Evolutionary conservation across 2,329 filamentous ascomycete species (phyloP).

Genomic region (Calonectria henricotiae): DNA sequence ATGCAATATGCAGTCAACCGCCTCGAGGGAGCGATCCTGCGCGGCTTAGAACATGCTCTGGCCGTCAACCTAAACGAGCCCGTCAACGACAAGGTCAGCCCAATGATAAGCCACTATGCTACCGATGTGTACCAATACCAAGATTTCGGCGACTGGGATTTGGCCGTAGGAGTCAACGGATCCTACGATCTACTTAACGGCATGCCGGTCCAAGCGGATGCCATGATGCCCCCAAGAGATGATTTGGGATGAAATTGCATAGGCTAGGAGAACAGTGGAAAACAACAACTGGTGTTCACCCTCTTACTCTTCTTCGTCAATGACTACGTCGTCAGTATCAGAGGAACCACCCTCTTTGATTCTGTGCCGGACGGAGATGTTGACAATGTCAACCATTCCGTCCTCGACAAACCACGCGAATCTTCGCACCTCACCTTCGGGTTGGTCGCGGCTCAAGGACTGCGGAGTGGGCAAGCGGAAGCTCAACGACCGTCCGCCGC

Average conservation of each 20-base stretch:
- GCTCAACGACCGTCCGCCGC: conserved; percentile 53
- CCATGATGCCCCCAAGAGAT: conserved; percentile 48
- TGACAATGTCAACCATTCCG: conserved; percentile 51
- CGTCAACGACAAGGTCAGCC: conserved; percentile 53
- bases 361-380: conserved; percentile 48
- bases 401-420: conserved; percentile 56
- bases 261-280: conserved; percentile 3
- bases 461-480: conserved; percentile 51
- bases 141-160: conserved; percentile 57
- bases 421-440: conserved; percentile 43
- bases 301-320: conserved; percentile 45
- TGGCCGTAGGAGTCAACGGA: conserved; percentile 51
- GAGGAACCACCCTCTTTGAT: conserved; percentile 40
- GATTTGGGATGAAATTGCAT: conserved; percentile 43
- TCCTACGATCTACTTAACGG: conserved; percentile 54
- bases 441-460: conserved; percentile 26
- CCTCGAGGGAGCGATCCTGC: conserved; percentile 58
- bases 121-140: conserved; percentile 55
- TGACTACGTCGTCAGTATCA: conserved; percentile 42
- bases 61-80: conserved; percentile 57
- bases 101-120: conserved; percentile 51
- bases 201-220: conserved; percentile 47
- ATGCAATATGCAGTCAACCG: conserved; percentile 60
- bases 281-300: conserved; percentile 9
- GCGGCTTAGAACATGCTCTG: conserved; percentile 58